Conservation (phyloP, 2,329 filamentous ascomycete species). For the Fusarium bulbicola region DNA sequence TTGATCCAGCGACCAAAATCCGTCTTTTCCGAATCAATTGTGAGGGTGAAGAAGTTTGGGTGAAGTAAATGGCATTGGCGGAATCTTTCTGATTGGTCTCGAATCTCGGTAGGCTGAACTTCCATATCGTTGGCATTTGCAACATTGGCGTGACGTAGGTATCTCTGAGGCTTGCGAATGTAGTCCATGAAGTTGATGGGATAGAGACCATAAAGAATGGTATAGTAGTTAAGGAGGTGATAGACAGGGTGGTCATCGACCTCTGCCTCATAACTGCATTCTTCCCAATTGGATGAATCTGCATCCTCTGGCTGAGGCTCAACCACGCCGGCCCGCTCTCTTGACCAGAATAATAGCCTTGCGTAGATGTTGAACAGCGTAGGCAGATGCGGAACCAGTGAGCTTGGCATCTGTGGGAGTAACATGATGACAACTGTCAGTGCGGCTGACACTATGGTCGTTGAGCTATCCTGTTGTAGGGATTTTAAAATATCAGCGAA, state of each 20-base stretch:
- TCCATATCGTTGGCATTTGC: constrained; percentile 77
- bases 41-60: constrained; percentile 84
- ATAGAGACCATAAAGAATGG: constrained; percentile 83
- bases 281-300: constrained; percentile 67
- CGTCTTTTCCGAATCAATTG: constrained; percentile 80
- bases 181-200: constrained; percentile 89
- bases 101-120: constrained; percentile 79
- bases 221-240: constrained; percentile 79
- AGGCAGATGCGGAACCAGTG: constrained; percentile 73
- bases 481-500: constrained; percentile 78
- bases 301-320: constrained; percentile 52
- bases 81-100: constrained; percentile 78
- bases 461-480: constrained; percentile 80
- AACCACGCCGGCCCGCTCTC: constrained; percentile 55
- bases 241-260: constrained; percentile 69
- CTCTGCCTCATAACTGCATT: constrained; percentile 68
- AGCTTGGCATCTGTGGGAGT: constrained; percentile 80
- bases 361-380: constrained; percentile 85
- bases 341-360: constrained; percentile 81
- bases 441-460: constrained; percentile 78
- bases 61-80: constrained; percentile 78
- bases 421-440: constrained; percentile 83
- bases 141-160: constrained; percentile 77
- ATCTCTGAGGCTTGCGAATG: constrained; percentile 82
- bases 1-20: constrained; percentile 82